Evolutionary conservation across 2,329 filamentous ascomycete species (phyloP).

Genomic region (Colletotrichum cereale): DNA sequence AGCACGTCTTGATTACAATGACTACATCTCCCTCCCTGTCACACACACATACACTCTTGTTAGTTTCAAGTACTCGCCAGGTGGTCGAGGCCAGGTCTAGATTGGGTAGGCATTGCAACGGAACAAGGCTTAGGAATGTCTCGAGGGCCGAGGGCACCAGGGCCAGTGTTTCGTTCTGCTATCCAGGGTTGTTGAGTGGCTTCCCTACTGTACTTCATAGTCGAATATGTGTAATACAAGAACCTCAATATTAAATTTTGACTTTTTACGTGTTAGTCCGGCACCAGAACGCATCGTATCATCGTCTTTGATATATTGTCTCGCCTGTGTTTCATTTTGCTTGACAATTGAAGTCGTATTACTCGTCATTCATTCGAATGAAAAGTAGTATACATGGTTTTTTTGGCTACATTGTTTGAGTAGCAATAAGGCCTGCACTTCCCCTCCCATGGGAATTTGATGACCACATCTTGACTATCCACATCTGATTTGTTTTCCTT

Average conservation of each 20-base stretch:
- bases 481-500: not conserved
- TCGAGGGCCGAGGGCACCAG: conserved; percentile 1
- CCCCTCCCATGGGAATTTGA: too few species aligned
- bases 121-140: conserved; percentile 9
- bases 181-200: not conserved
- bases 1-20: conserved; percentile 23
- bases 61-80: conserved; percentile 10
- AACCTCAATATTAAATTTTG: not conserved
- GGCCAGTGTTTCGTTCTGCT: conserved; percentile 3
- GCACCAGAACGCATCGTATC: not conserved
- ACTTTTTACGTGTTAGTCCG: not conserved
- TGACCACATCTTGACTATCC: not conserved
- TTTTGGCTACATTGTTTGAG: not conserved
- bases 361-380: not conserved
- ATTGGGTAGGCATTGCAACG: conserved; percentile 9
- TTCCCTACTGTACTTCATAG: conserved; percentile 17
- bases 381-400: too few species aligned
- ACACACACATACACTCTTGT: conserved; percentile 21
- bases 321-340: not conserved
- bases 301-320: too few species aligned
- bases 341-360: not conserved
- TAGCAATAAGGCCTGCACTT: not conserved
- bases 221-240: conserved; percentile 32
- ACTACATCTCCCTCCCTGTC: conserved; percentile 2
- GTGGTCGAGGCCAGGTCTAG: conserved; percentile 13